Percentiles rank a stretch among this genome's conserved stretches.
Conservation (phyloP, 78 protist genomes). For the Fonticula alba region DNA sequence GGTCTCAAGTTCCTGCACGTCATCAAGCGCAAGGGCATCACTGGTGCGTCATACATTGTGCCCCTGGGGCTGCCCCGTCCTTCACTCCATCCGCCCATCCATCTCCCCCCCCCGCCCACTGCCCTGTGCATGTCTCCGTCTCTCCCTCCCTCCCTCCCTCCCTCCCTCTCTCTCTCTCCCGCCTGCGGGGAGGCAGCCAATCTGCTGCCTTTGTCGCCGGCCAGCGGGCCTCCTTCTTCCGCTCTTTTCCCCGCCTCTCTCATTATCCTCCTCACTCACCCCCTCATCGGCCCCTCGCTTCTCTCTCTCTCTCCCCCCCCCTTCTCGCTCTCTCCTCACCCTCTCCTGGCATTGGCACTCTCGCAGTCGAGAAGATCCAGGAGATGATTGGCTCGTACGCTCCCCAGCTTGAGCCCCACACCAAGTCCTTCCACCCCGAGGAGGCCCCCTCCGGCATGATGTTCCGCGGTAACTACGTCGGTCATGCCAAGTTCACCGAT, state of each 20-base stretch:
- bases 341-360: background rate
- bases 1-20: conserved; percentile 46
- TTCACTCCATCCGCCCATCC: too few relatives aligned
- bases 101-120: too few relatives aligned
- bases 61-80: too few relatives aligned
- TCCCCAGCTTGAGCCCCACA: conserved; percentile 28
- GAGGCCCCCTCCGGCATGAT: conserved; percentile 59
- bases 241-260: background rate
- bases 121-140: too few relatives aligned
- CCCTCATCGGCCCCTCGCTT: background rate
- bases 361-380: conserved; percentile 25
- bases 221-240: too few relatives aligned
- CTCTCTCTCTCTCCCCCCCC: background rate
- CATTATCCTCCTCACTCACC: background rate
- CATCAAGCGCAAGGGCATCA: conserved; percentile 38
- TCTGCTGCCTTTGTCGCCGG: background rate
- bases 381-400: conserved; percentile 57
- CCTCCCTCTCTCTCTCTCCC: background rate
- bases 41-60: background rate
- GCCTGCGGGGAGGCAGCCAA: background rate
- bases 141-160: background rate
- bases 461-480: conserved; percentile 57
- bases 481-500: conserved; percentile 41
- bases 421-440: conserved; percentile 8
- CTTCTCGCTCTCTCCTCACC: background rate